Evolutionary conservation across 352 stramenopile species (phyloP), one percentile per base, ranked within the genome.

Genomic region (Sclerospora graminicola): DNA sequence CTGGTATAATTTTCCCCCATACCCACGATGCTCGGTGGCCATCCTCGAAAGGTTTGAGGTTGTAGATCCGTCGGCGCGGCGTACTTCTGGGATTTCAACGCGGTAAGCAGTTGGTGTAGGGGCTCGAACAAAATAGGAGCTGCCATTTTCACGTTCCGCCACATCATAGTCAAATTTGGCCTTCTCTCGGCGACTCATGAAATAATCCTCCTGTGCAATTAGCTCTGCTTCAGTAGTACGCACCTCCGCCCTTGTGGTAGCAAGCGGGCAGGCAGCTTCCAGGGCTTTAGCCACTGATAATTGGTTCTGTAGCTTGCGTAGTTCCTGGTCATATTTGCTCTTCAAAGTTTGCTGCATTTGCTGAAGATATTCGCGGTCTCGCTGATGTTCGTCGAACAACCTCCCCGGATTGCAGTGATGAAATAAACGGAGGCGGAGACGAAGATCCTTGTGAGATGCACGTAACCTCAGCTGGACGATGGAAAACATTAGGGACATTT

Each of bases 81-180:
- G n/a, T n/a, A n/a, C n/a, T n/a, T n/a, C n/a, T 4, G 23, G 7
- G 4, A 33, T 54, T 3, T 18, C 26, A 1, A 41, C 38, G 0
- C 15, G 18, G 16, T 37, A 37, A 24, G 11, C 23, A 0, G 10
- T 6, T 3, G 35, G 24, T 4, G 35, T 29, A 1, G 31, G 39
- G 0, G 20, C n/a, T 6, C 39, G 31, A 13, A 54, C 33, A 27
- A 54, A 54, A 6, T 41, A 23, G 20, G 41, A 26, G 0, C 18
- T 30, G 2, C 47, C 39, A 10, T 13, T n/a, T 15, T 48, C 39
- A 13, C 47, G 39, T 14, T 31, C 27, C 6, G 18, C 29, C 0
- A 48, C 20, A 7, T 40, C 32, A 2, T 8, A 8, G 20, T 45
- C 47, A 18, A 54, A 54, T 16, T 48, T 48, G 0, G 39, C 16